Evolutionary conservation across 257 asterid species (phyloP), one percentile per base, ranked within the genome.

Genomic region (Rauvolfia tetraphylla): DNA sequence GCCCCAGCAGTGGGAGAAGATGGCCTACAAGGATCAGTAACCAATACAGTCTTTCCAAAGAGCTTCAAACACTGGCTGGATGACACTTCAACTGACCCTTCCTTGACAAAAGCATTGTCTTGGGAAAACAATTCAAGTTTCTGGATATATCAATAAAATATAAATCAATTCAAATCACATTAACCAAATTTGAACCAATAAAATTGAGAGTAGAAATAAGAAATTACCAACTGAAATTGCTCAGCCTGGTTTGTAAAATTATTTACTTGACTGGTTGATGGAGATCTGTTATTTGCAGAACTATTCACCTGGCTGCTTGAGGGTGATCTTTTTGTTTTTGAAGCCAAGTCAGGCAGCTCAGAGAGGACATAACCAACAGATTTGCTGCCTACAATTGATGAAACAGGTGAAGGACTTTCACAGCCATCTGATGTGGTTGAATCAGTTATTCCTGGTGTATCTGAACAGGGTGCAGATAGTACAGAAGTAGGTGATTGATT

Each of bases 401-500:
- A 87, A 78, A 79, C 89, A 23, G 90, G 85, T 0, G 92, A 89
- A 0, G 77, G 77, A 79, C 87, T 80, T 38, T 38, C 72, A 67
- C 72, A 38, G 46, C 84, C 83, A 77, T 86, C 83, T 27, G 81
- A 90, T 61, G 62, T 73, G 42, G 75, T 75, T 15, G 89, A 86
- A 36, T 87, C 87, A 2, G 79, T 67, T 6, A 80, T 71, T 27
- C 54, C 85, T 9, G 85, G 85, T 66, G 88, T 81, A 81, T 90
- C 96, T 5, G 92, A 92, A 80, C 91, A 86, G 29, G 80, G 54
- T 9, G 85, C 84, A 33, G 97, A 94, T 38, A 92, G 75, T 25
- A 94, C 93, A 0, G 98, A 90, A 18, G 88, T 89, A 41, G 98
- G 97, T 73, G 99, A 92, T 42, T 78, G 91, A 78, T 87, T 87